Conservation (phyloP, 331 rosid genomes). For the Quercus tomentella region DNA sequence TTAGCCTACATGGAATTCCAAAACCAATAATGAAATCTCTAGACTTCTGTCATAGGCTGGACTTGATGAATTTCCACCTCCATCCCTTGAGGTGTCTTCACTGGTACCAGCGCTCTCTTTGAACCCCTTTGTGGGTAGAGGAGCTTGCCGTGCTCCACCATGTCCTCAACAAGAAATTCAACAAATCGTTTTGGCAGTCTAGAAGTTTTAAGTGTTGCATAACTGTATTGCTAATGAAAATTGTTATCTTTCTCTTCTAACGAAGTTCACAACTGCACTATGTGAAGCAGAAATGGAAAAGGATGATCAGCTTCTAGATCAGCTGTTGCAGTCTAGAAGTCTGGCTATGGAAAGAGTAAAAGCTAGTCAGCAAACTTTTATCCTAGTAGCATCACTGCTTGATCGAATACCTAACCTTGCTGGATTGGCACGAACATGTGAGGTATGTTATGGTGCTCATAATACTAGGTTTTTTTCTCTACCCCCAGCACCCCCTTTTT, state of each 20-base stretch:
- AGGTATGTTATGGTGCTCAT: constrained; percentile 38
- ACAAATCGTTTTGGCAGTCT: too few species aligned
- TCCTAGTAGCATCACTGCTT: constrained; percentile 84
- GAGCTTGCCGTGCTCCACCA: too few species aligned
- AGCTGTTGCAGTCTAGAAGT: constrained; percentile 65
- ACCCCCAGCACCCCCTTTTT: constrained; percentile 8
- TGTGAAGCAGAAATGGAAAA: constrained; percentile 40
- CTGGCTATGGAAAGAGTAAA: constrained; percentile 47
- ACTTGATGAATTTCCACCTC: too few species aligned
- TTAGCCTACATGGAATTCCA: too few species aligned
- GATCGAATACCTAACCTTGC: constrained; percentile 99
- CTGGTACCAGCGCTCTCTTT: too few species aligned
- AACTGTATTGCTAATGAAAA: neutral
- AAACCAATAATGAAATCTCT: too few species aligned
- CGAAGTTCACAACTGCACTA: neutral
- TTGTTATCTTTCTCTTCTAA: neutral
- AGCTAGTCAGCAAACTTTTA: constrained; percentile 58
- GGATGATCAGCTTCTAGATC: constrained; percentile 86
- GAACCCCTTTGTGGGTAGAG: too few species aligned
- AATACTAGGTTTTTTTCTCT: neutral
- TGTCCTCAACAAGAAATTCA: too few species aligned
- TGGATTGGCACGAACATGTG: constrained; percentile 94
- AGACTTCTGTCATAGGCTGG: too few species aligned
- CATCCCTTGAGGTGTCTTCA: too few species aligned
- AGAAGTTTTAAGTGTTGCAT: neutral